phyloP scores from a whole-genome alignment of 352 stramenopile genomes.

The Phytophthora quininea region DNA sequence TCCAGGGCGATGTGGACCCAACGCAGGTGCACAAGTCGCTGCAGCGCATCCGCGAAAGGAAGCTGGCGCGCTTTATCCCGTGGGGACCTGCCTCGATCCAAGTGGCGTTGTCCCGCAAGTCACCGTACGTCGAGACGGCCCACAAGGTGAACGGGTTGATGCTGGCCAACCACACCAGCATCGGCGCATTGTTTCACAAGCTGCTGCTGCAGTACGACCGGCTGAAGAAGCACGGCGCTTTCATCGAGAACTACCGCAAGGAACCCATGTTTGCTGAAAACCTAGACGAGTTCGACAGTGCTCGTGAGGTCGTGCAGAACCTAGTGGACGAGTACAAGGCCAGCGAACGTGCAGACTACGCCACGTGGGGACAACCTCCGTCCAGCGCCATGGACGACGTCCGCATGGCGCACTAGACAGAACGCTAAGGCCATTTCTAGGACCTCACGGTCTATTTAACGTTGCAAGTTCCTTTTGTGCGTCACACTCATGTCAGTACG shows the following conservation, averaged over 20 bases:
- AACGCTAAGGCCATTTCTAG: neutral
- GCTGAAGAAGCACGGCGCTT: constrained; percentile 97
- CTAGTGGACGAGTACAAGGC: constrained; percentile 89
- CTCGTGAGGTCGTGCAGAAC: constrained; percentile 85
- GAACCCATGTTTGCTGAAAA: constrained; percentile 97
- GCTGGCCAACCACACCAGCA: constrained; percentile 99
- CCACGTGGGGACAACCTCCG: constrained; percentile 63
- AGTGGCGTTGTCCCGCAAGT: constrained; percentile 97
- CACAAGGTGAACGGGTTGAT: constrained; percentile 99
- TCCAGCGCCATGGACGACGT: constrained; percentile 47
- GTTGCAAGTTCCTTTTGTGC: neutral
- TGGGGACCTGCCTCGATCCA: constrained; percentile 99
- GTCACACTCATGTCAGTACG: constrained; percentile 51
- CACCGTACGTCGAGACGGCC: constrained; percentile 95
- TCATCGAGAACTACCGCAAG: constrained; percentile 99
- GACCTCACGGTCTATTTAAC: constrained; percentile 48
- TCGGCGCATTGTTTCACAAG: constrained; percentile 90
- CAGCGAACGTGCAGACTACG: constrained; percentile 81
- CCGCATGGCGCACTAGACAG: constrained; percentile 47
- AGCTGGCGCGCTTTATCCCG: constrained; percentile 97
- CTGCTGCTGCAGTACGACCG: constrained; percentile 97
- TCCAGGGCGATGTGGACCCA: constrained; percentile 98
- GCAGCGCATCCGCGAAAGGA: constrained; percentile 97
- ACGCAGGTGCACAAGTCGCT: constrained; percentile 99
- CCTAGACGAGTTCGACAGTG: constrained; percentile 87